Percentiles rank a stretch among this genome's conserved stretches.
Conservation (phyloP, 495 filamentous ascomycete genomes). For the Physcia stellaris region DNA sequence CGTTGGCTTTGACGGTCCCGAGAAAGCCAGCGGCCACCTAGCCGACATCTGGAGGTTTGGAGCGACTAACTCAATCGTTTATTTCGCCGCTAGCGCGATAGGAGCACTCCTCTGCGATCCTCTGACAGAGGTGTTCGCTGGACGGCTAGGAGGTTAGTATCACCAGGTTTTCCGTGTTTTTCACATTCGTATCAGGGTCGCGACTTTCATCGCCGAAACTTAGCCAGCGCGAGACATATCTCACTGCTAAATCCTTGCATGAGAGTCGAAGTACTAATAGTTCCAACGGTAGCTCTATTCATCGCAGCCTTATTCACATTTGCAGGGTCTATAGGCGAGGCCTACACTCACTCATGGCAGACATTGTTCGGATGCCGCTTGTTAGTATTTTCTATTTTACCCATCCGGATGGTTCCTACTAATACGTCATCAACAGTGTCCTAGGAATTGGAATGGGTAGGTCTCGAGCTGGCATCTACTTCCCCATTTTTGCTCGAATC, state of each 20-base stretch:
- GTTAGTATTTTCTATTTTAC: neutral
- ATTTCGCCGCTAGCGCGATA: conserved; percentile 9
- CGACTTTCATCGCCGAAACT: no score
- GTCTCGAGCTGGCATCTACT: no score
- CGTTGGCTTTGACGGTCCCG: neutral
- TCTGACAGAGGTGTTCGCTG: conserved; percentile 11
- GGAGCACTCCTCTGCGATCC: conserved; percentile 13
- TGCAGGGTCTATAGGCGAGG: conserved; percentile 7
- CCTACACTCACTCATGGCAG: conserved; percentile 10
- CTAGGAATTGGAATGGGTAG: conserved; percentile 15
- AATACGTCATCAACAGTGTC: neutral
- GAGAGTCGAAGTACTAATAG: no score
- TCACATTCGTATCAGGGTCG: no score
- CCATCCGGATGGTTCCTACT: neutral
- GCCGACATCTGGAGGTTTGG: conserved; percentile 9
- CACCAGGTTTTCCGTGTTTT: no score
- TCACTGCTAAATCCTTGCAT: no score
- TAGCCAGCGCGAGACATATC: no score
- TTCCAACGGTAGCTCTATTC: no score
- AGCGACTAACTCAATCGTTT: conserved; percentile 9
- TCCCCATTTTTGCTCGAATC: no score
- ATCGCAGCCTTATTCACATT: conserved; percentile 10
- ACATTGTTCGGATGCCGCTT: conserved; percentile 8
- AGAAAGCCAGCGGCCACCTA: neutral
- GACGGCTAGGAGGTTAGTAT: conserved; percentile 10